A percentile compares a stretch with the other conserved stretches of the same genome.
Evolutionary conservation across 2,329 filamentous ascomycete genomes (phyloP).

Genomic region (Aspergillus carbonarius): DNA sequence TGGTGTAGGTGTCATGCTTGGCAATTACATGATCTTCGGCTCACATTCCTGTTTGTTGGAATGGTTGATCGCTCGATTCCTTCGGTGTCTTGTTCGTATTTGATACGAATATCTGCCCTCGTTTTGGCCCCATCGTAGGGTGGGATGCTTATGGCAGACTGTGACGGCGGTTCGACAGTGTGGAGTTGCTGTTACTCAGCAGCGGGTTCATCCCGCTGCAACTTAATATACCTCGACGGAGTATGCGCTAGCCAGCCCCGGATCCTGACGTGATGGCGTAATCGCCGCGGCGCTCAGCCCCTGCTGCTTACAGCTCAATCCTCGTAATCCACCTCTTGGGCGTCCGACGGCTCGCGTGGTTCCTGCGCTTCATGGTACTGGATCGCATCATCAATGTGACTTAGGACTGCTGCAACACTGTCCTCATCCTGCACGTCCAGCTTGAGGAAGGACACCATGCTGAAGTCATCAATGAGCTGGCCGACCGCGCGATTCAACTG

Average conservation of each 20-base stretch:
- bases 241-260: not conserved
- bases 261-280: not conserved
- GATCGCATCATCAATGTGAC: constrained; percentile 91
- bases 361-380: constrained; percentile 94
- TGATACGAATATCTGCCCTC: not conserved
- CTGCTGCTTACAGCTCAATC: constrained; percentile 29
- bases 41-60: not conserved
- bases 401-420: constrained; percentile 78
- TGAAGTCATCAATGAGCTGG: constrained; percentile 91
- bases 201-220: not conserved
- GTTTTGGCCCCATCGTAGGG: not conserved
- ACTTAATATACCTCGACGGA: not conserved
- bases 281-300: not conserved
- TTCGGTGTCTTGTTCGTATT: not conserved
- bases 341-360: constrained; percentile 74
- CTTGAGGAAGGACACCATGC: constrained; percentile 94
- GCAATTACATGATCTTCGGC: not conserved
- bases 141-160: not conserved
- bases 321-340: constrained; percentile 55
- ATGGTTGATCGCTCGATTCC: not conserved
- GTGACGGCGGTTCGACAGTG: not conserved
- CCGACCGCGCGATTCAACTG: constrained; percentile 85
- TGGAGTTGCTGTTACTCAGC: not conserved
- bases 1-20: not conserved
- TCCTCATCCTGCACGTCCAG: constrained; percentile 89